phyloP scores from a whole-genome alignment of 805 yeast species.

The Naumovozyma dairenensis region DNA sequence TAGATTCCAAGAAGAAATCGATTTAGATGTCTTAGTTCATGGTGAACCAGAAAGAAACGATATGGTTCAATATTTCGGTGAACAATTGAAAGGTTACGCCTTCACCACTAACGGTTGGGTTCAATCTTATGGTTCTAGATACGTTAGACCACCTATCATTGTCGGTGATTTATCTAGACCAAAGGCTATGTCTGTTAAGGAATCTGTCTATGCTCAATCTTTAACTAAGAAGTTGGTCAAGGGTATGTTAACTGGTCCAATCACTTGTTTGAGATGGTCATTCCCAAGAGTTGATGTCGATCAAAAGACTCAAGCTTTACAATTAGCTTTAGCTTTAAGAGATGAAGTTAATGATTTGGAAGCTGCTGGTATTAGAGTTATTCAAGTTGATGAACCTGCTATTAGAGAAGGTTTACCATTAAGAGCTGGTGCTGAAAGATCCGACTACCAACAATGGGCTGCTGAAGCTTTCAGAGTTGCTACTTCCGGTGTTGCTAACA shows the following conservation, averaged over 20 bases:
- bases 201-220: constrained; percentile 98
- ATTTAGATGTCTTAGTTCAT: constrained; percentile 95
- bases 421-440: constrained; percentile 95
- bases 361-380: constrained; percentile 94
- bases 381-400: constrained; percentile 99
- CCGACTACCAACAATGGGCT: constrained; percentile 96
- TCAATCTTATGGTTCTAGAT: constrained; percentile 99
- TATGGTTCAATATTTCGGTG: constrained; percentile 99
- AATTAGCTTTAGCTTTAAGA: constrained; percentile 94
- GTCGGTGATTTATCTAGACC: constrained; percentile 99
- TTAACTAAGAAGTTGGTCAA: constrained; percentile 92
- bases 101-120: constrained; percentile 99
- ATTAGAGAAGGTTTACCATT: constrained; percentile 99
- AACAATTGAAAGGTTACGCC: constrained; percentile 95
- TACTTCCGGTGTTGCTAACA: constrained; percentile 91
- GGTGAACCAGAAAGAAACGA: constrained; percentile 99
- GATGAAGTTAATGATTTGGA: constrained; percentile 98
- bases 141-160: constrained; percentile 98
- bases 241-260: constrained; percentile 99
- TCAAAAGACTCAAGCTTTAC: constrained; percentile 88
- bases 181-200: constrained; percentile 96
- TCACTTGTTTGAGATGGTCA: constrained; percentile 99
- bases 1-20: constrained; percentile 98
- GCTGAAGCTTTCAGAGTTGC: constrained; percentile 99
- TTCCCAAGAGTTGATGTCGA: constrained; percentile 99